A percentile compares a stretch with the other conserved stretches of the same genome.
phyloP scores from a whole-genome alignment of 73 alveolate genomes.

The Stentor roeselii region DNA sequence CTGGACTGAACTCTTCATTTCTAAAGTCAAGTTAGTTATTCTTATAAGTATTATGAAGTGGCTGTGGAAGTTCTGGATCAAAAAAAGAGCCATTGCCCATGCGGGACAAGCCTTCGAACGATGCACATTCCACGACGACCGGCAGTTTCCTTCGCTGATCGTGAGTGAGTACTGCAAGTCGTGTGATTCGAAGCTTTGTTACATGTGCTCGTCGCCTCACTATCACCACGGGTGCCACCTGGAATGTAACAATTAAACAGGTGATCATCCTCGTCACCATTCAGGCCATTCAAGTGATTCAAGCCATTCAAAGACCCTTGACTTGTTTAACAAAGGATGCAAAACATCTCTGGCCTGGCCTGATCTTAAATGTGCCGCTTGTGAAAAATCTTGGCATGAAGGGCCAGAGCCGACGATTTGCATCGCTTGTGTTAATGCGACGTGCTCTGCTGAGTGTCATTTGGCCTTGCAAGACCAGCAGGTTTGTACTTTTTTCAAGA shows the following conservation, averaged over 20 bases:
- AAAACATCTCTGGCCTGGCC: neutral
- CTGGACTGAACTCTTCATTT: too few species aligned
- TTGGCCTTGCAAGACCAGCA: neutral
- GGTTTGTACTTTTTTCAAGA: neutral
- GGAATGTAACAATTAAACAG: neutral
- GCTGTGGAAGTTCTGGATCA: constrained; percentile 3
- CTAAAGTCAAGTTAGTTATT: too few species aligned
- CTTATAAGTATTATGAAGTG: constrained; percentile 2
- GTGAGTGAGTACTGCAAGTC: neutral
- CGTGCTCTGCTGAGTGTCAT: constrained; percentile 21
- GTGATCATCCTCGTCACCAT: neutral
- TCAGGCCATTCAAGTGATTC: neutral
- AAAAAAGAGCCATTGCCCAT: neutral
- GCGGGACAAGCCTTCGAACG: neutral
- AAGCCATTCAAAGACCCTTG: neutral
- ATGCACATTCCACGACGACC: neutral
- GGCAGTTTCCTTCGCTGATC: neutral
- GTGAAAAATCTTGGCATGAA: neutral
- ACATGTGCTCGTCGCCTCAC: constrained; percentile 1
- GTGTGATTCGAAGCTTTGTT: neutral
- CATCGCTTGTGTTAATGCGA: constrained; percentile 13
- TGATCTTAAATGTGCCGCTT: neutral
- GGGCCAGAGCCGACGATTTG: constrained; percentile 26
- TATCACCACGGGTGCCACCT: constrained; percentile 14
- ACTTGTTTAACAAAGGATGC: neutral